phyloP scores from a whole-genome alignment of 78 protist genomes.

The Diacronema lutheri region DNA sequence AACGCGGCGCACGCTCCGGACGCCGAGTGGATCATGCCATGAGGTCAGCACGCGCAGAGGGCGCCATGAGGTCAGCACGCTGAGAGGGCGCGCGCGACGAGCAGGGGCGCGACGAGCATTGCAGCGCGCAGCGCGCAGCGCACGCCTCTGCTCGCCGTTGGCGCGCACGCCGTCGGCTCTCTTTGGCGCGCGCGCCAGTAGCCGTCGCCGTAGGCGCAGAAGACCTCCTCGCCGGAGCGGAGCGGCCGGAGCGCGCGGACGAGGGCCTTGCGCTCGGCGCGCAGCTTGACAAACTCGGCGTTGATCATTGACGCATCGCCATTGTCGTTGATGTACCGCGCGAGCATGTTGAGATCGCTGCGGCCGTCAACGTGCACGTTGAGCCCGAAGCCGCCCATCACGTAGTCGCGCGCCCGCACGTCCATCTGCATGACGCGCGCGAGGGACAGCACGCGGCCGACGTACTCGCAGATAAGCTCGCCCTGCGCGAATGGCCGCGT shows the following conservation, averaged over 20 bases:
- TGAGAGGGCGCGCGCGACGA: too few species aligned
- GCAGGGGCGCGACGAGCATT: too few species aligned
- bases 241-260: background rate
- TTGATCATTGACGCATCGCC: background rate
- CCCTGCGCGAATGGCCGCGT: background rate
- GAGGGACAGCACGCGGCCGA: background rate
- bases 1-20: too few species aligned
- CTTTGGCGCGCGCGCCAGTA: slow-evolving; percentile 6
- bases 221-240: slow-evolving; percentile 7
- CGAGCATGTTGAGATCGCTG: background rate
- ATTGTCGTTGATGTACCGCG: slow-evolving; percentile 15
- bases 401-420: background rate
- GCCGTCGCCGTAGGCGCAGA: background rate
- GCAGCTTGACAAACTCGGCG: background rate
- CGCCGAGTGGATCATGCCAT: too few species aligned
- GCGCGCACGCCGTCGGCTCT: too few species aligned
- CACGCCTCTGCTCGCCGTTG: too few species aligned
- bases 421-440: background rate
- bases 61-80: too few species aligned
- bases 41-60: too few species aligned
- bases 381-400: slow-evolving; percentile 31
- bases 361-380: slow-evolving; percentile 14
- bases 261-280: background rate
- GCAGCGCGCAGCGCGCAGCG: too few species aligned
- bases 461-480: background rate